Base-by-base conservation (phyloP, 768 basidiomycete species). In the Suillus lakei region DNA sequence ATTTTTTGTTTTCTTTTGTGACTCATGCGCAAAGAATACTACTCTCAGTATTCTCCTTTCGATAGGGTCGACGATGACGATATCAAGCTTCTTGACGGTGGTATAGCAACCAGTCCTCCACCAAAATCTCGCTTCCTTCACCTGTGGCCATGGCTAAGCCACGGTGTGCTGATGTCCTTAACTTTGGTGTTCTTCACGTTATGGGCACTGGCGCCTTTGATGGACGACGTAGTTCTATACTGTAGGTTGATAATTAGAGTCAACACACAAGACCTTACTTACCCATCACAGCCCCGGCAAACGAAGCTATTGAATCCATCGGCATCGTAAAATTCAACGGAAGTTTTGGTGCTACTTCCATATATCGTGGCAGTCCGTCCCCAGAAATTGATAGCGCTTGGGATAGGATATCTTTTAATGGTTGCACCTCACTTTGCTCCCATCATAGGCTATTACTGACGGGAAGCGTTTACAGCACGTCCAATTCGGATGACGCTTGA, bases 311-410 rank as follows among this genome's bases (percentile, higher is more conserved):
- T 16, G 38, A 58, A 58, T 62, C 60, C 36, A 18, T 56, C 23
- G 55, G 64, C 30, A 55, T 60, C 51, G 34, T 64, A 39, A 32
- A 28, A 7, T 68, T 68, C 51, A 54, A 61, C 21, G 53, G 63
- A 46, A 61, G 7, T 10, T 5, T 61, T n/a, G 28, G 41, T 7
- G 43, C n/a, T 23, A 38, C 41, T 15, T 56, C 41, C 8, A 16
- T 68, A 44, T 68, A 63, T 34, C 39, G 58, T 26, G 63, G 60
- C 4, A 13, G n/a, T 8, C 67, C 61, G 5, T 58, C 53, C 43
- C 63, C 61, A 23, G 67, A 58, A 18, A 16, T 69, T 4, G 61
- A 69, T n/a, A 61, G 61, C n/a, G 63, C 56, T 15, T 65, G 63
- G 68, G 36, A 2, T 3, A 34, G 26, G 9, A 39, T 68, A 21